Conservation (phyloP, 805 yeast genomes). For the Lachancea lanzarotensis region DNA sequence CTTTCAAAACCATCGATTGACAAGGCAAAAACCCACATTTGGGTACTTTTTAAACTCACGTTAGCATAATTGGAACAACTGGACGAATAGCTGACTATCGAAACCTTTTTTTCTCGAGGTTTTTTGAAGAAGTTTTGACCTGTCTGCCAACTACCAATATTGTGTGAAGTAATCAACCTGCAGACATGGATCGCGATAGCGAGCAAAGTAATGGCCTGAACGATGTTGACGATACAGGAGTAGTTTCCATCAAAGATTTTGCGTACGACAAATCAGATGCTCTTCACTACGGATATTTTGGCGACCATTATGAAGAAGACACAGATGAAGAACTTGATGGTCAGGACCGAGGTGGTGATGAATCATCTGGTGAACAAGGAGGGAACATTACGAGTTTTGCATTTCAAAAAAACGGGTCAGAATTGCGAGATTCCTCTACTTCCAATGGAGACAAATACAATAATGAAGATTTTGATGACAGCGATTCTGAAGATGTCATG, state of each 20-base stretch:
- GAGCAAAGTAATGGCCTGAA: neutral
- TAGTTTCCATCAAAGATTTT: conserved; percentile 65
- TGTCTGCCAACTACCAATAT: neutral
- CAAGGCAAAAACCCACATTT: no score
- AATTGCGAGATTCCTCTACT: neutral
- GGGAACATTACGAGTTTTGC: neutral
- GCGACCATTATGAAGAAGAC: conserved; percentile 21
- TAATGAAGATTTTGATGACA: neutral
- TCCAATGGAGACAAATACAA: neutral
- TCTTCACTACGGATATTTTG: conserved; percentile 55
- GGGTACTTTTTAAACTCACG: no score
- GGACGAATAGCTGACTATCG: no score
- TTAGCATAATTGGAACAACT: no score
- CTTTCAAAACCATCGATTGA: no score
- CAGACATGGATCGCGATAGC: neutral
- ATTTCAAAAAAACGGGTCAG: neutral
- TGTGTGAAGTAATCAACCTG: neutral
- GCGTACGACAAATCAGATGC: conserved; percentile 71
- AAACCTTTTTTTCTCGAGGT: no score
- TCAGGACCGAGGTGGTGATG: conserved; percentile 16
- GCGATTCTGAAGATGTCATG: conserved; percentile 16
- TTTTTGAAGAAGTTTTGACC: no score
- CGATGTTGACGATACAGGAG: conserved; percentile 17
- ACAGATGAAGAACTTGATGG: conserved; percentile 15
- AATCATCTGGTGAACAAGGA: conserved; percentile 11